Evolutionary conservation across 2,329 filamentous ascomycete genomes (phyloP), one percentile per base, ranked within the genome.

Genomic region (Knufia petricola): DNA sequence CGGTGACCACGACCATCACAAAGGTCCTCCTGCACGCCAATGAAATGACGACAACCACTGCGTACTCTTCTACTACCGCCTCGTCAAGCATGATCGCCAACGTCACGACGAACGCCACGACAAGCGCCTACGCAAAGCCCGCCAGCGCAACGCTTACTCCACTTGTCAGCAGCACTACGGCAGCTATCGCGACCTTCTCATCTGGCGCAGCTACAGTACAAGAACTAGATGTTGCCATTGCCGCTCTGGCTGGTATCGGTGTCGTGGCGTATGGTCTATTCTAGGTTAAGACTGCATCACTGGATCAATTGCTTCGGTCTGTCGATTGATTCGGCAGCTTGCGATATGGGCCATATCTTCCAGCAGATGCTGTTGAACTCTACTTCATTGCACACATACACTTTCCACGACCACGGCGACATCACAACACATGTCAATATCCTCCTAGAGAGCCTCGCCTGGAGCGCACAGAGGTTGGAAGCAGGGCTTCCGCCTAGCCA

Each of bases 241-340:
- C 53, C n/a, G 55, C 50, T 32, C 38, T 57, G n/a, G 55, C 55
- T 4, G 55, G 55, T 9, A 50, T 51, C n/a, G 53, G 47, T 21
- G 55, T 50, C 17, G 36, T 57, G 30, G 47, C 50, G 50, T 52
- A 46, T 47, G 53, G 51, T 30, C 55, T 54, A 12, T 55, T 53
- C 50, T 57, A 48, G 46, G 49, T 40, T 1, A 10, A 39, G n/a
- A 13, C 6, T 21, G 13, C 30, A 23, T 12, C 46, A 50, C 20
- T 28, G 37, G 10, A 26, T 4, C 17, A 28, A 6, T 4, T 3
- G 10, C 24, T 6, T 4, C 10, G 12, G 12, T 8, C 44, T 24
- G 44, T 28, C 44, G 13, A 34, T 47, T 39, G 44, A 47, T 39
- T 34, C 32, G 44, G 24, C 13, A 30, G 43, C 32, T 38, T 21